These are phyloP conservation scores for Geopyxis carbonaria DNA, from an alignment of 495 filamentous ascomycete genomes.

Conservation along the genomic window DNA sequence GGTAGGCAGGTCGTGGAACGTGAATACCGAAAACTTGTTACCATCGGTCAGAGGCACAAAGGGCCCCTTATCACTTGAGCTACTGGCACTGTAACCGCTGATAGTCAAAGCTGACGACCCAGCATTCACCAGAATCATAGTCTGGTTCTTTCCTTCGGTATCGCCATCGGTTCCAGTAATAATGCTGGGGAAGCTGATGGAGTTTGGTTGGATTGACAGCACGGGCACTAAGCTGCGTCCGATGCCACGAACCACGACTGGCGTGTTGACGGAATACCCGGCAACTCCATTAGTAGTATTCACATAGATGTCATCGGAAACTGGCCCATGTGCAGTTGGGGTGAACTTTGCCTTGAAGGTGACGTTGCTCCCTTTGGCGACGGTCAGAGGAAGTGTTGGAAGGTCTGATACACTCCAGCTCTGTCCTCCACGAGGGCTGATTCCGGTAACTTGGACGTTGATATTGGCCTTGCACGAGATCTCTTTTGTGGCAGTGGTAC, in stretches of 20 bases:
- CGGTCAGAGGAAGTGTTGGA: slow-evolving; percentile 24
- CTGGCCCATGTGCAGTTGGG: slow-evolving; percentile 24
- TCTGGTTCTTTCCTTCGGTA: no score
- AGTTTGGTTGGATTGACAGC: slow-evolving; percentile 20
- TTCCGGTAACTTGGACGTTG: slow-evolving; percentile 20
- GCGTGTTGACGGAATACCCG: slow-evolving; percentile 15
- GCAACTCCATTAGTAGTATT: slow-evolving; percentile 20
- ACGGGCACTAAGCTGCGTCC: slow-evolving; percentile 16
- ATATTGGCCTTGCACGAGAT: slow-evolving; percentile 27
- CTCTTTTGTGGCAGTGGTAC: slow-evolving; percentile 6
- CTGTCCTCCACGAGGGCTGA: slow-evolving; percentile 23
- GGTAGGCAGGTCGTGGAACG: no score
- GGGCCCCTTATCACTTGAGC: no score
- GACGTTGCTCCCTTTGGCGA: slow-evolving; percentile 27
- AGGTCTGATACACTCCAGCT: slow-evolving; percentile 26
- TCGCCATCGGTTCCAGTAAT: slow-evolving; percentile 14
- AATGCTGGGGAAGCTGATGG: slow-evolving; percentile 21
- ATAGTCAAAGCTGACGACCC: slow-evolving; percentile 14
- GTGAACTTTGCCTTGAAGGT: slow-evolving; percentile 29
- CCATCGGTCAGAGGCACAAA: no score
- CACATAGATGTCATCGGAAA: slow-evolving; percentile 27
- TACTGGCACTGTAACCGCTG: slow-evolving; percentile 8
- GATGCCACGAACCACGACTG: slow-evolving; percentile 19
- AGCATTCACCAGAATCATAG: slow-evolving; percentile 19
- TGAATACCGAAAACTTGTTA: no score